A percentile compares a stretch with the other conserved stretches of the same genome.
Evolutionary conservation across 2,329 filamentous ascomycete species (phyloP).

Genomic region (Cladosporium colombiae): DNA sequence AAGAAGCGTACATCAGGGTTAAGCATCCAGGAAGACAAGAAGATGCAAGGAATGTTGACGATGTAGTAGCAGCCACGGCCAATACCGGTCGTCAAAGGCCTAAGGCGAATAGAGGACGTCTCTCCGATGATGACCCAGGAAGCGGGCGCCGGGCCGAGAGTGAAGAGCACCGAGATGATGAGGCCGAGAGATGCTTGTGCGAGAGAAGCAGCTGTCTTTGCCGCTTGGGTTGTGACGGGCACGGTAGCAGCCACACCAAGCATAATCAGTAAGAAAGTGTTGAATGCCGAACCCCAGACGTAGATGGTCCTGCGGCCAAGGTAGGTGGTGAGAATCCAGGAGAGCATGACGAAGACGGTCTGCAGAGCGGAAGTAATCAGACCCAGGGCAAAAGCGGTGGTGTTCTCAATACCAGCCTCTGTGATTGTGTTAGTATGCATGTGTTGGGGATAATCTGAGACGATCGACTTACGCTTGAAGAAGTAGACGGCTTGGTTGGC

Average conservation of each 20-base stretch:
- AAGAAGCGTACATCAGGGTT: constrained; percentile 44
- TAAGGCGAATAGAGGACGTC: constrained; percentile 64
- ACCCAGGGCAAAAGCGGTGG: constrained; percentile 62
- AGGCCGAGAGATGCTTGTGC: constrained; percentile 65
- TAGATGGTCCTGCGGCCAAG: constrained; percentile 66
- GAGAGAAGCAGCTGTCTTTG: constrained; percentile 40
- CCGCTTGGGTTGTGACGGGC: constrained; percentile 29
- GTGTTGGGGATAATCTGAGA: neutral
- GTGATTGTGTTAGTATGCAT: constrained; percentile 22
- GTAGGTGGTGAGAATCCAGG: constrained; percentile 66
- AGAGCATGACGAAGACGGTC: constrained; percentile 63
- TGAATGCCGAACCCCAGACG: constrained; percentile 60
- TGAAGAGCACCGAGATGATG: constrained; percentile 66
- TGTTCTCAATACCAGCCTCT: constrained; percentile 53
- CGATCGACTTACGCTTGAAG: constrained; percentile 53
- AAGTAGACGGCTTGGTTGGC: constrained; percentile 65
- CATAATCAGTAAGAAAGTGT: constrained; percentile 55
- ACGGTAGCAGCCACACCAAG: constrained; percentile 63
- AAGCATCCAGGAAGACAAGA: constrained; percentile 62
- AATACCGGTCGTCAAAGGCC: constrained; percentile 65
- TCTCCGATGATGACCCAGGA: constrained; percentile 69
- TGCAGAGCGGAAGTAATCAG: constrained; percentile 67
- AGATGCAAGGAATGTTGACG: constrained; percentile 67
- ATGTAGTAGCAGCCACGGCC: constrained; percentile 66
- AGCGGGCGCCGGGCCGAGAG: constrained; percentile 61